Percentiles rank a stretch among this genome's conserved stretches.
phyloP scores from a whole-genome alignment of 176 grass and related monocot genomes.

The Zea mays region Zm-B73-REFERENCE-NAM-5.0 NC_050100.1:181147501-181148000 shows the following conservation, averaged over 20 bases:
- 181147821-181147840: not conserved
- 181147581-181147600: conserved; percentile 3
- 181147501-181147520: not conserved
- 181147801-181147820: conserved; percentile 18
- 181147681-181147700: not conserved
- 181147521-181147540: not conserved
- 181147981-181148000: not conserved
- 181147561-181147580: not conserved
- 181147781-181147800: conserved; percentile 1
- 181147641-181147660: conserved; percentile 18
- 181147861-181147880: conserved; percentile 3
- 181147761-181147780: conserved; percentile 4
- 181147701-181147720: conserved; percentile 23
- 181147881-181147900: conserved; percentile 12
- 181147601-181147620: not conserved
- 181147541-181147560: conserved; percentile 22
- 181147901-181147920: not conserved
- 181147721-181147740: not conserved
- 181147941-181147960: not conserved
- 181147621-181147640: not conserved
- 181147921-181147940: conserved; percentile 25
- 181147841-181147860: conserved; percentile 8
- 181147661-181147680: not conserved
- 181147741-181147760: conserved; percentile 10
- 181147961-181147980: not conserved